These are phyloP conservation scores for Leccinum fallax DNA, from an alignment of 1,284 basidiomycete genomes.

Conservation along the genomic window DNA sequence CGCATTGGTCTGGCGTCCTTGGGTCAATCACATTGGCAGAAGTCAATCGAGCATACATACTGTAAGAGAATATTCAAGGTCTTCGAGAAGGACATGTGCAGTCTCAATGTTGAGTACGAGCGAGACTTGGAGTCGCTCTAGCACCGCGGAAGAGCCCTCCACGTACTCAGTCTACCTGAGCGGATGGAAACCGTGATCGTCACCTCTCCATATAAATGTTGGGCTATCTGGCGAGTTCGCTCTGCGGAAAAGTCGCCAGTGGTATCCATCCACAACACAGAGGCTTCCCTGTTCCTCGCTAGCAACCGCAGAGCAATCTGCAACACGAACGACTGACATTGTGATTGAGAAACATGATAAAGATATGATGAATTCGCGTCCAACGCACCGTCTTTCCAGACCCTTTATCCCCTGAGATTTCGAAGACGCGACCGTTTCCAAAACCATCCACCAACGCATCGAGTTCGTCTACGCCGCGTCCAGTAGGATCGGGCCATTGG, in stretches of 20 bases:
- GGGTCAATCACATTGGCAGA: not conserved
- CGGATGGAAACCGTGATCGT: not conserved
- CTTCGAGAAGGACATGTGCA: constrained; percentile 52
- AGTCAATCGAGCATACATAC: constrained; percentile 31
- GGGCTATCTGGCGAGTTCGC: constrained; percentile 44
- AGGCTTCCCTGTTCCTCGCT: constrained; percentile 36
- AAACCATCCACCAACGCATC: constrained; percentile 55
- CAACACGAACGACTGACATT: constrained; percentile 54
- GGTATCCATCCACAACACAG: constrained; percentile 70
- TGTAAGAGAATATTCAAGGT: constrained; percentile 34
- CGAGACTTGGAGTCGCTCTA: constrained; percentile 51
- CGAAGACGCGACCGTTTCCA: constrained; percentile 52
- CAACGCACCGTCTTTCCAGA: constrained; percentile 66
- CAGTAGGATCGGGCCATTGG: constrained; percentile 20
- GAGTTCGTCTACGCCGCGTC: constrained; percentile 46
- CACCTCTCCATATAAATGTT: constrained; percentile 41
- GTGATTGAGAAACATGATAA: constrained; percentile 5
- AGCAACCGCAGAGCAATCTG: constrained; percentile 60
- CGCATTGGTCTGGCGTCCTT: constrained; percentile 16
- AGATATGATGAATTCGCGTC: not conserved
- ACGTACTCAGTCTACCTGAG: constrained; percentile 12
- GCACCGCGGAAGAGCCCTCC: constrained; percentile 37
- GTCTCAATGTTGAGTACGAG: constrained; percentile 59
- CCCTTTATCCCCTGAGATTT: constrained; percentile 62
- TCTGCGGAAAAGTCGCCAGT: constrained; percentile 64